A percentile compares a stretch with the other conserved stretches of the same genome.
Conservation (phyloP, 768 basidiomycete genomes). For the Calvatia gigantea region DNA sequence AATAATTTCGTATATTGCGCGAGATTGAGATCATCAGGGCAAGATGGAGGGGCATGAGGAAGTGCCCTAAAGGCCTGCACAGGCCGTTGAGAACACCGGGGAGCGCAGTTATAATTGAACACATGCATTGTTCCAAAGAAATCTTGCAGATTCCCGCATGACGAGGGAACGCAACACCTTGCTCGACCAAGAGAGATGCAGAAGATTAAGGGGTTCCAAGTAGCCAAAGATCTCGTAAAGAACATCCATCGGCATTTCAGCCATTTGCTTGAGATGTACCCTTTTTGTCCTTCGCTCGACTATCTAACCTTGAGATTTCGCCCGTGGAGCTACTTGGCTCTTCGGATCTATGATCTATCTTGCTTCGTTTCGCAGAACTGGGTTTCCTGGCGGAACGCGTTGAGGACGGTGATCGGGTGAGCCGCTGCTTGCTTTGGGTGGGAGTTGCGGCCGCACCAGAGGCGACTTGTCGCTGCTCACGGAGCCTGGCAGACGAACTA, state of each 20-base stretch:
- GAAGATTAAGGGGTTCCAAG: slow-evolving; percentile 36
- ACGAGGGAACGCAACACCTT: slow-evolving; percentile 32
- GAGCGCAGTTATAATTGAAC: slow-evolving; percentile 13
- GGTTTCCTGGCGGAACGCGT: neutral
- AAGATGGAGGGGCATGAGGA: slow-evolving; percentile 18
- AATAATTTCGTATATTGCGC: slow-evolving; percentile 31
- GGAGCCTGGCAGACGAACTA: slow-evolving; percentile 4
- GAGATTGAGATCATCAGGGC: slow-evolving; percentile 29
- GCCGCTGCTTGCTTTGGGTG: neutral
- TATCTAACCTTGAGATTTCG: neutral
- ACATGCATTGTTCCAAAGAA: slow-evolving; percentile 31
- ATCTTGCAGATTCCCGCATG: slow-evolving; percentile 18
- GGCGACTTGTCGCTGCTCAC: neutral
- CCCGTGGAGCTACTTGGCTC: neutral
- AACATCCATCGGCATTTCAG: slow-evolving; percentile 32
- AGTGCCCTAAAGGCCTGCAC: slow-evolving; percentile 5
- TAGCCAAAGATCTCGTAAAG: slow-evolving; percentile 35
- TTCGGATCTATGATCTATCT: neutral
- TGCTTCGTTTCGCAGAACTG: neutral
- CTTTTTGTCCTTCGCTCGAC: slow-evolving; percentile 18
- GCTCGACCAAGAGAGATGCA: slow-evolving; percentile 35
- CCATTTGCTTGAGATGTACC: slow-evolving; percentile 24
- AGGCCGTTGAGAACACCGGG: slow-evolving; percentile 14
- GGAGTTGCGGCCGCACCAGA: neutral
- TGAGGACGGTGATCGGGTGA: neutral